Evolutionary conservation across 2,329 filamentous ascomycete genomes (phyloP).

Genomic region (Aspergillus sp.): DNA sequence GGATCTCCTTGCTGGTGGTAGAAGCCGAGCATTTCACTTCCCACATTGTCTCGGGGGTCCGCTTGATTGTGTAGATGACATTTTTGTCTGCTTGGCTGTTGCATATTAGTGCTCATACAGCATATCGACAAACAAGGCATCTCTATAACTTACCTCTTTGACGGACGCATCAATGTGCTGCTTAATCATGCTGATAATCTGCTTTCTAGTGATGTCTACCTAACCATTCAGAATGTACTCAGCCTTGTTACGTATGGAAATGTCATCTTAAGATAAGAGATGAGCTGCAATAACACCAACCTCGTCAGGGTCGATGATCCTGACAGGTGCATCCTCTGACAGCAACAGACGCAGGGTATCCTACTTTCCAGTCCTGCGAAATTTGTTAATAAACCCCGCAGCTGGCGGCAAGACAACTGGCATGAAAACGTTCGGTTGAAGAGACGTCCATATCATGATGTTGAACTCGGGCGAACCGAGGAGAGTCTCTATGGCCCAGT

Average conservation of each 20-base stretch:
- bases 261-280: constrained; percentile 27
- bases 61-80: constrained; percentile 24
- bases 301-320: constrained; percentile 26
- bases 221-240: constrained; percentile 39
- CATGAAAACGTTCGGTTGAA: constrained; percentile 35
- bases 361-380: constrained; percentile 29
- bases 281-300: constrained; percentile 33
- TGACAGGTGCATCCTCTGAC: constrained; percentile 24
- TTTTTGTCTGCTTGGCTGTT: constrained; percentile 15
- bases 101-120: constrained; percentile 12
- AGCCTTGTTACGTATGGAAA: constrained; percentile 22
- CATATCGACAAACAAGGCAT: constrained; percentile 24
- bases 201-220: constrained; percentile 32
- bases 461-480: constrained; percentile 32
- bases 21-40: constrained; percentile 23
- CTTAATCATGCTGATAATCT: constrained; percentile 33
- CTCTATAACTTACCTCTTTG: constrained; percentile 25
- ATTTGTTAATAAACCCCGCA: constrained; percentile 27
- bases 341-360: constrained; percentile 21
- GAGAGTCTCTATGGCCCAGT: constrained; percentile 41
- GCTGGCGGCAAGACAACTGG: constrained; percentile 17
- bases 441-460: constrained; percentile 34
- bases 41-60: constrained; percentile 21
- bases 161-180: constrained; percentile 22
- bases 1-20: constrained; percentile 22